Evolutionary conservation across 371 early-diverging fungal genomes (phyloP).

Genomic region (Choanephora cucurbitarum): DNA sequence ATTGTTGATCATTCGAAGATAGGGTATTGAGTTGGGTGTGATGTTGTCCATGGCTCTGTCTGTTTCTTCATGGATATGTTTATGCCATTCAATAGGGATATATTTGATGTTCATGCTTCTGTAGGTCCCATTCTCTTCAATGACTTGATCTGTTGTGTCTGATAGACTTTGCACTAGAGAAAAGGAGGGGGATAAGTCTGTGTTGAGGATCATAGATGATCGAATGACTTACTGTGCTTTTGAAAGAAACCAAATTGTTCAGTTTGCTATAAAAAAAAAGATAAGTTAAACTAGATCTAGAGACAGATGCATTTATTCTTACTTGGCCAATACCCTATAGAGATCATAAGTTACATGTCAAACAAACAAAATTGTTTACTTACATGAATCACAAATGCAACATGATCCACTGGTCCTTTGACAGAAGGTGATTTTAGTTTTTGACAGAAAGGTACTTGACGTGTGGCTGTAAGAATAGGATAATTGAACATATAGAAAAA

Average conservation of each 20-base stretch:
- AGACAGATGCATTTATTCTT: too few relatives aligned
- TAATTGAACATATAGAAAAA: background rate
- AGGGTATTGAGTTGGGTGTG: constrained; percentile 61
- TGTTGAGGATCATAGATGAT: too few relatives aligned
- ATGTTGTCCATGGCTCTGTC: constrained; percentile 48
- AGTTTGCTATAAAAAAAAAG: constrained; percentile 40
- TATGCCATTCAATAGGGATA: constrained; percentile 57
- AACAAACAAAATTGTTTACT: constrained; percentile 5
- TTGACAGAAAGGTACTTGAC: background rate
- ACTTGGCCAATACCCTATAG: constrained; percentile 66
- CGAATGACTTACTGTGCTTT: constrained; percentile 49
- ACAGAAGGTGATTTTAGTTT: background rate
- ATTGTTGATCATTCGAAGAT: constrained; percentile 63
- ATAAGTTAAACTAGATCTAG: background rate
- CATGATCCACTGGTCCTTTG: constrained; percentile 27
- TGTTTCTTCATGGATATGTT: constrained; percentile 53
- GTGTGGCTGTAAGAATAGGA: constrained; percentile 7
- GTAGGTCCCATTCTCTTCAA: constrained; percentile 50
- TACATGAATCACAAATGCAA: constrained; percentile 64
- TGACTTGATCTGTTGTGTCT: constrained; percentile 50
- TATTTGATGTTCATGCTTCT: constrained; percentile 37
- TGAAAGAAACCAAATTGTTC: constrained; percentile 59
- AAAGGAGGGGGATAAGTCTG: too few relatives aligned
- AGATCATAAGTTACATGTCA: background rate
- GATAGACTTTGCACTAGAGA: constrained; percentile 47